phyloP scores from a whole-genome alignment of 2,329 filamentous ascomycete species.

The Hypoxylon sp. region DNA sequence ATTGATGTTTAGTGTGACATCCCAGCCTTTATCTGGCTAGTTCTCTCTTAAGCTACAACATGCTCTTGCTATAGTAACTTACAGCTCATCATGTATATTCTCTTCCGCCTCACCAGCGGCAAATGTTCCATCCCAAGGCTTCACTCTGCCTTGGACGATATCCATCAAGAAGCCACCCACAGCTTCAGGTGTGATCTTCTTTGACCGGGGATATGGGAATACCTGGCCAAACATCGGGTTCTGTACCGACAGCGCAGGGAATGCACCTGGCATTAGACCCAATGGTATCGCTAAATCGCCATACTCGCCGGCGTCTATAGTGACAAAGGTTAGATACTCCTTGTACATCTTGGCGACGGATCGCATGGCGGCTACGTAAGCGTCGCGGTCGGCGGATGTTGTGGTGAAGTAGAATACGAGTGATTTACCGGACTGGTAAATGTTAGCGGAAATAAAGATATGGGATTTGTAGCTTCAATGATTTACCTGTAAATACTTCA shows the following conservation, averaged over 20 bases:
- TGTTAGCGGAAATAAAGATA: neutral
- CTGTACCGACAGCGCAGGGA: conserved; percentile 53
- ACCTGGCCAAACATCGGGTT: conserved; percentile 56
- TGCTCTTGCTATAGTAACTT: too few species aligned
- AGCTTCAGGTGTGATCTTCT: conserved; percentile 45
- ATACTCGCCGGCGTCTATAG: conserved; percentile 57
- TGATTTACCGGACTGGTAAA: conserved; percentile 49
- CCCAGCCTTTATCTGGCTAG: too few species aligned
- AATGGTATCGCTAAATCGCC: conserved; percentile 53
- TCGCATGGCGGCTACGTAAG: conserved; percentile 49
- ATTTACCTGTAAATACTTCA: conserved; percentile 51
- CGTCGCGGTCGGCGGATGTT: conserved; percentile 44
- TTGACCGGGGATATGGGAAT: conserved; percentile 49
- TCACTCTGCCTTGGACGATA: conserved; percentile 54
- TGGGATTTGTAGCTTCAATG: neutral
- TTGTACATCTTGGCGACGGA: conserved; percentile 55
- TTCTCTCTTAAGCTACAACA: too few species aligned
- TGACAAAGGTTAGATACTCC: conserved; percentile 59
- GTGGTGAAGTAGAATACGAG: conserved; percentile 51
- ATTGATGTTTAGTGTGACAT: neutral
- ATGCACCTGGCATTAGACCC: conserved; percentile 46
- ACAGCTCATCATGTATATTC: conserved; percentile 40
- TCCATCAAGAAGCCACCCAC: conserved; percentile 56
- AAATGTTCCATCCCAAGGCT: conserved; percentile 49
- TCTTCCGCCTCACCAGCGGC: conserved; percentile 14